These are phyloP conservation scores for Thalia dealbata DNA, from an alignment of 176 grass and related monocot genomes.

Conservation along the genomic window DNA sequence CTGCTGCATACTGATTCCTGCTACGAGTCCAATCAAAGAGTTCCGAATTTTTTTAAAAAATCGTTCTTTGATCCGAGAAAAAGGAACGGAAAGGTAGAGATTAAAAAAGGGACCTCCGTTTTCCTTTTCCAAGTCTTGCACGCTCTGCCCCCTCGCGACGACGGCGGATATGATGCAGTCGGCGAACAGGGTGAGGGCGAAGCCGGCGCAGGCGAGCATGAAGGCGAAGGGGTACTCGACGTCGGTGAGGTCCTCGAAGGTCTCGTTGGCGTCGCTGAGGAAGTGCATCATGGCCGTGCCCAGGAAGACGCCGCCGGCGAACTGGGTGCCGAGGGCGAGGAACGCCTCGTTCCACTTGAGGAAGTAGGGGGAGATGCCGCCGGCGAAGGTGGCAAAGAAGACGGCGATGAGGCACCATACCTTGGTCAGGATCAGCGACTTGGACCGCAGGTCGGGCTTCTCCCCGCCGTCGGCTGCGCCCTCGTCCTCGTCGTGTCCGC, in stretches of 20 bases:
- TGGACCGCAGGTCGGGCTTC: conserved; percentile 47
- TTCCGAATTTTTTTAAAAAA: too few relatives aligned
- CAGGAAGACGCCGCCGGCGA: conserved; percentile 80
- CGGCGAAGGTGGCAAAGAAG: conserved; percentile 56
- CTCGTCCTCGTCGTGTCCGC: conserved; percentile 18
- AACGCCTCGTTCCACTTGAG: conserved; percentile 85
- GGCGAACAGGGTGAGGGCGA: conserved; percentile 58
- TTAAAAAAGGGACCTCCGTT: background rate
- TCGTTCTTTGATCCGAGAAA: background rate
- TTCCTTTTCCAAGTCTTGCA: background rate
- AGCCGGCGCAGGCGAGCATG: conserved; percentile 70
- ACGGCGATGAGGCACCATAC: conserved; percentile 61
- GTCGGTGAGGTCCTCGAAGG: conserved; percentile 53
- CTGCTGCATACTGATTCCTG: background rate
- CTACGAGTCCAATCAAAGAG: too few relatives aligned
- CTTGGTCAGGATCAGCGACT: conserved; percentile 54
- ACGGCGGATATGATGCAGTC: conserved; percentile 53
- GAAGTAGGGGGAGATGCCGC: conserved; percentile 81
- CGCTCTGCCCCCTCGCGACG: conserved; percentile 26
- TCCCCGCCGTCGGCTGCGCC: conserved; percentile 2
- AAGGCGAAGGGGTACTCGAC: conserved; percentile 61
- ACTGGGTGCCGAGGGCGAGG: conserved; percentile 74
- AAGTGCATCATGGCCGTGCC: conserved; percentile 92
- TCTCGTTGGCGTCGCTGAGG: conserved; percentile 75
- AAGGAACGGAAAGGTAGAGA: background rate